Evolutionary conservation across 192 early-diverging fungal species (phyloP).

Genomic region (Backusella macrospora): DNA sequence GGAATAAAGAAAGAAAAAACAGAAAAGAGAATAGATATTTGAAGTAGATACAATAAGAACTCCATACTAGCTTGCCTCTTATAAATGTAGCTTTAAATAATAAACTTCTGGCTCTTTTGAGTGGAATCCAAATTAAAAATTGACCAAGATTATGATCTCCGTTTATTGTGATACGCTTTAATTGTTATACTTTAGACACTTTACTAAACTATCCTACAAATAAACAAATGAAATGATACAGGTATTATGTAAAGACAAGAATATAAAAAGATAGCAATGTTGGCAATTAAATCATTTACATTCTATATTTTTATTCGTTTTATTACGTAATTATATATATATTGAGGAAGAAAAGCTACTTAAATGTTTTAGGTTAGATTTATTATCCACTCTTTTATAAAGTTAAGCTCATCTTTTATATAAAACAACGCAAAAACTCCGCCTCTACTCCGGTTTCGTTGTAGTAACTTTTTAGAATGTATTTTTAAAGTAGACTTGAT

Average conservation of each 20-base stretch:
- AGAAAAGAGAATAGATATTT: background rate
- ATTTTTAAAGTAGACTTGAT: background rate
- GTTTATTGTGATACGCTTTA: background rate
- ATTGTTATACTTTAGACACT: background rate
- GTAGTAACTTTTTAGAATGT: background rate
- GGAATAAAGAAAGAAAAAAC: background rate
- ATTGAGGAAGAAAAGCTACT: background rate
- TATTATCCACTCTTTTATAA: background rate
- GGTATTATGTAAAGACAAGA: background rate
- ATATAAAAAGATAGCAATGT: background rate
- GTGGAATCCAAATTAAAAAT: slow-evolving; percentile 10
- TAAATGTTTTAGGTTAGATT: slow-evolving; percentile 7
- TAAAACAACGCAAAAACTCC: background rate
- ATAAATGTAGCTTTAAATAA: background rate
- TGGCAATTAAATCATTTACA: background rate
- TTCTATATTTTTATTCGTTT: background rate
- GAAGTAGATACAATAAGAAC: no score
- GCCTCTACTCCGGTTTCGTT: background rate
- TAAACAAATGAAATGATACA: background rate
- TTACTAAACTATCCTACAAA: background rate
- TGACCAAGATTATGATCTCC: slow-evolving; percentile 3
- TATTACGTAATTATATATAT: background rate
- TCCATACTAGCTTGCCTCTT: no score
- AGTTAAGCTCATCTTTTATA: background rate
- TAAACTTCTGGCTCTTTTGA: background rate